phyloP scores from a whole-genome alignment of 2,329 filamentous ascomycete genomes.

The Penicillium sp. region DNA sequence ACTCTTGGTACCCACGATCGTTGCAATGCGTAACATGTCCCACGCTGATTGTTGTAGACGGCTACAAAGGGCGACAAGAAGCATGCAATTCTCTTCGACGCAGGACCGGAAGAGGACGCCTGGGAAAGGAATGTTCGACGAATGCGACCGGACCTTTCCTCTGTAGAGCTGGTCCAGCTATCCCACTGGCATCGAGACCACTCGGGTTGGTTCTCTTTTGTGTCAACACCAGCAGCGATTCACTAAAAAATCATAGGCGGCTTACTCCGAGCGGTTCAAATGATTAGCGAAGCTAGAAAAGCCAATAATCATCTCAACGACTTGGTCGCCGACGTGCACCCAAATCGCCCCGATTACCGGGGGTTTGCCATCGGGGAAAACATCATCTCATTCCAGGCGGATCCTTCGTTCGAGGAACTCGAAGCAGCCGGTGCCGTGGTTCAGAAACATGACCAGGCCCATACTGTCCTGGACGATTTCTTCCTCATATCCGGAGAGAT shows the following conservation, averaged over 20 bases:
- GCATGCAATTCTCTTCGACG: slow-evolving; percentile 59
- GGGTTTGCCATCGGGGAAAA: slow-evolving; percentile 50
- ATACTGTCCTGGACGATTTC: slow-evolving; percentile 55
- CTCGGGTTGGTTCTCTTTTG: slow-evolving; percentile 44
- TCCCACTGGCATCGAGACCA: slow-evolving; percentile 63
- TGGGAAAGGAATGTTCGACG: slow-evolving; percentile 58
- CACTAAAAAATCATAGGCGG: slow-evolving; percentile 42
- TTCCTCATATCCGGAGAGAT: slow-evolving; percentile 62
- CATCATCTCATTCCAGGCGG: slow-evolving; percentile 57
- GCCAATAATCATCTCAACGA: slow-evolving; percentile 25
- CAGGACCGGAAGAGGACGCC: slow-evolving; percentile 57
- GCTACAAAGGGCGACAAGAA: slow-evolving; percentile 50
- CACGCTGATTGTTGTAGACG: slow-evolving; percentile 41
- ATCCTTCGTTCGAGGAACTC: slow-evolving; percentile 58
- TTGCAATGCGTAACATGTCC: background rate
- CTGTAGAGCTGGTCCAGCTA: slow-evolving; percentile 55
- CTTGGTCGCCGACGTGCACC: slow-evolving; percentile 57
- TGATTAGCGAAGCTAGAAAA: slow-evolving; percentile 52
- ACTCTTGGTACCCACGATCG: slow-evolving; percentile 48
- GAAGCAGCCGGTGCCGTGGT: slow-evolving; percentile 48
- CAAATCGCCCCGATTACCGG: slow-evolving; percentile 56
- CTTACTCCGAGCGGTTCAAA: slow-evolving; percentile 54
- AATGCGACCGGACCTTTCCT: slow-evolving; percentile 47
- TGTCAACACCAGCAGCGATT: background rate
- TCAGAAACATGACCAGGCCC: slow-evolving; percentile 43